These are phyloP conservation scores for Rhodotorula babjevae DNA, from an alignment of 768 basidiomycete genomes.

Conservation along the genomic window DNA sequence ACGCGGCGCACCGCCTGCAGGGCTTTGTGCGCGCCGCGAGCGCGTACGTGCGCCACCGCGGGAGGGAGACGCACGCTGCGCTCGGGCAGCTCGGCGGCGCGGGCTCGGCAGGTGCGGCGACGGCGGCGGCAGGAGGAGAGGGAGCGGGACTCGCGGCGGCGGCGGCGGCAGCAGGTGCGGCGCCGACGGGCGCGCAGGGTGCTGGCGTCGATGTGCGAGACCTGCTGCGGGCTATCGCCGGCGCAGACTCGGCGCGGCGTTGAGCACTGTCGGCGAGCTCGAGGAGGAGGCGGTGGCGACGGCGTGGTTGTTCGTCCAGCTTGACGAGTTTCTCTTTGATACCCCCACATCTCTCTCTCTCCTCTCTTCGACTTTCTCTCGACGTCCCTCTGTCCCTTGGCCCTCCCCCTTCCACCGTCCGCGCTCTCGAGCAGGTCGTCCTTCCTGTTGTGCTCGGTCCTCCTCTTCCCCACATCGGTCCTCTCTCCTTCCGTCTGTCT, in stretches of 20 bases:
- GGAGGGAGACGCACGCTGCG: slow-evolving; percentile 13
- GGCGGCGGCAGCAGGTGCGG: not conserved
- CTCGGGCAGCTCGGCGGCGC: not conserved
- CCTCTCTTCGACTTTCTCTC: not conserved
- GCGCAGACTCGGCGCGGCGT: not conserved
- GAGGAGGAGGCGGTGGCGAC: not conserved
- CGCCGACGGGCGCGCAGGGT: not conserved
- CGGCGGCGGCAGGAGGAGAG: not conserved
- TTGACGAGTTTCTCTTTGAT: not conserved
- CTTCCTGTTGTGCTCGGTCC: too few relatives aligned
- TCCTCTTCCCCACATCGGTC: too few relatives aligned
- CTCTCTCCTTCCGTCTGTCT: not conserved
- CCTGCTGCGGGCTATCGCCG: slow-evolving; percentile 22
- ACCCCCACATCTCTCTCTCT: not conserved
- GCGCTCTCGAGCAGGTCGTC: too few relatives aligned
- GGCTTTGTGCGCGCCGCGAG: slow-evolving; percentile 16
- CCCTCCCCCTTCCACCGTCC: not conserved
- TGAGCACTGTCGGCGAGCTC: too few relatives aligned
- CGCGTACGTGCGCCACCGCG: slow-evolving; percentile 9
- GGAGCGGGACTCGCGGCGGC: not conserved
- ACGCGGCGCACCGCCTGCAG: slow-evolving; percentile 20
- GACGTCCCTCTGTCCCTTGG: not conserved
- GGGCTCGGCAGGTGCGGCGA: not conserved
- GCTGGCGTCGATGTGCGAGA: slow-evolving; percentile 22
- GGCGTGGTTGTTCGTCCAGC: not conserved